Conservation (phyloP, 2,329 filamentous ascomycete species). For the Fusarium miscanthi region DNA sequence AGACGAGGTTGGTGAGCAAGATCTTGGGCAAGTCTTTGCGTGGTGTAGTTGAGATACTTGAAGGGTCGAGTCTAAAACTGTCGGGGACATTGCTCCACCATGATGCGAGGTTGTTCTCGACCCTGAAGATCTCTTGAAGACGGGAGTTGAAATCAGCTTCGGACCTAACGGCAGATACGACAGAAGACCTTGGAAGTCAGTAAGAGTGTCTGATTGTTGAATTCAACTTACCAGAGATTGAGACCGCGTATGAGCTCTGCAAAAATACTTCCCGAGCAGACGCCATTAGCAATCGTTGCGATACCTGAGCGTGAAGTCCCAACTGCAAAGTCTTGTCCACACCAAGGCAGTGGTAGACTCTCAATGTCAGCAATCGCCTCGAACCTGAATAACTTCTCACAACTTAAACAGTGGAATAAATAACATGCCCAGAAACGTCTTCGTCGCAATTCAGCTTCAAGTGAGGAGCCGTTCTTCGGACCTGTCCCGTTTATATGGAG, state of each 20-base stretch:
- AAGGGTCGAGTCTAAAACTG: not conserved
- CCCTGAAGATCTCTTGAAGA: not conserved
- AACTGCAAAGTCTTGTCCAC: not conserved
- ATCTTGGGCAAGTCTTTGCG: not conserved
- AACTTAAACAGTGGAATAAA: not conserved
- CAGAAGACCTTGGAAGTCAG: not conserved
- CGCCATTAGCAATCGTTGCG: not conserved
- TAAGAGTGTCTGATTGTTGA: accelerated
- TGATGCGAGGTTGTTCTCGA: accelerated
- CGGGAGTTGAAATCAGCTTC: accelerated
- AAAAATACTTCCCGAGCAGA: not conserved
- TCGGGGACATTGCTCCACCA: not conserved
- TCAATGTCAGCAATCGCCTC: not conserved
- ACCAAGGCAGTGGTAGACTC: not conserved
- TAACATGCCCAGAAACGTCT: not conserved
- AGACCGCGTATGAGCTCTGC: not conserved
- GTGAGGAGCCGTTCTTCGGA: accelerated
- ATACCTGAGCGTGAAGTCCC: accelerated
- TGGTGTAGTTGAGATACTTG: accelerated
- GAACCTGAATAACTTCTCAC: not conserved
- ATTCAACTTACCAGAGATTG: not conserved
- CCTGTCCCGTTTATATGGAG: slow-evolving; percentile 24
- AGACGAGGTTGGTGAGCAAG: not conserved
- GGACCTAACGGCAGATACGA: not conserved
- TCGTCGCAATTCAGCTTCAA: not conserved